Percentiles rank a stretch among this genome's conserved stretches.
Evolutionary conservation across 1,284 basidiomycete genomes (phyloP).

Genomic region (Fomes fomentarius): DNA sequence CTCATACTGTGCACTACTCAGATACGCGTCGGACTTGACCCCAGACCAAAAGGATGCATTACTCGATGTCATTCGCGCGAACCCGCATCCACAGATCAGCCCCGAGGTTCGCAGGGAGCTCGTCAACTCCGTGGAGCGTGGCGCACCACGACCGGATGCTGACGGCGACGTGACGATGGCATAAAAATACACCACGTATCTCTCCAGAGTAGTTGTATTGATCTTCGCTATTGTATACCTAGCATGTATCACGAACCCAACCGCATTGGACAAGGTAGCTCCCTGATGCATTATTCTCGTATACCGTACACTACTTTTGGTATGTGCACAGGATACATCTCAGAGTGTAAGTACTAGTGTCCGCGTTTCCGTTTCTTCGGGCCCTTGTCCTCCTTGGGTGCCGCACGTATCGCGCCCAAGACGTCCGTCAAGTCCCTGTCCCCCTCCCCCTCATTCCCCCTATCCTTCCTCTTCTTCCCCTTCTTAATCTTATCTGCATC

Average conservation of each 20-base stretch:
- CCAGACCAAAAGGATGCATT: slow-evolving; percentile 98
- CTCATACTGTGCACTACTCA: slow-evolving; percentile 33
- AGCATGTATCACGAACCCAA: not conserved
- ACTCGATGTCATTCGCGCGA: slow-evolving; percentile 89
- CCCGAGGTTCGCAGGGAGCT: slow-evolving; percentile 91
- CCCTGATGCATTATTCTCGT: no score
- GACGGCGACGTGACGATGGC: slow-evolving; percentile 44
- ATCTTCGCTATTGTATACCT: no score
- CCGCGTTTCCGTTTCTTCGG: slow-evolving; percentile 30
- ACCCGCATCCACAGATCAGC: slow-evolving; percentile 88
- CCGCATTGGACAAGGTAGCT: no score
- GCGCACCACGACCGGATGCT: slow-evolving; percentile 59
- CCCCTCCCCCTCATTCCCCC: slow-evolving; percentile 13
- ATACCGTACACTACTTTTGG: slow-evolving; percentile 6
- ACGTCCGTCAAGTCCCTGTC: slow-evolving; percentile 42
- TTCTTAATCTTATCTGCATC: slow-evolving; percentile 13
- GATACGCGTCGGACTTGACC: slow-evolving; percentile 96
- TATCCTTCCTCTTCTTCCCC: slow-evolving; percentile 21
- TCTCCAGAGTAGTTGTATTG: no score
- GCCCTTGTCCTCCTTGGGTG: slow-evolving; percentile 40
- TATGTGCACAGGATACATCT: not conserved
- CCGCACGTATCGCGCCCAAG: slow-evolving; percentile 47
- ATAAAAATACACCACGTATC: slow-evolving; percentile 11
- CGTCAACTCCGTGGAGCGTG: slow-evolving; percentile 72
- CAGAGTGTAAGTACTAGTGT: slow-evolving; percentile 6